Base-by-base conservation (phyloP, 441 rosid genomes). In the Populus hybrid region DNA sequence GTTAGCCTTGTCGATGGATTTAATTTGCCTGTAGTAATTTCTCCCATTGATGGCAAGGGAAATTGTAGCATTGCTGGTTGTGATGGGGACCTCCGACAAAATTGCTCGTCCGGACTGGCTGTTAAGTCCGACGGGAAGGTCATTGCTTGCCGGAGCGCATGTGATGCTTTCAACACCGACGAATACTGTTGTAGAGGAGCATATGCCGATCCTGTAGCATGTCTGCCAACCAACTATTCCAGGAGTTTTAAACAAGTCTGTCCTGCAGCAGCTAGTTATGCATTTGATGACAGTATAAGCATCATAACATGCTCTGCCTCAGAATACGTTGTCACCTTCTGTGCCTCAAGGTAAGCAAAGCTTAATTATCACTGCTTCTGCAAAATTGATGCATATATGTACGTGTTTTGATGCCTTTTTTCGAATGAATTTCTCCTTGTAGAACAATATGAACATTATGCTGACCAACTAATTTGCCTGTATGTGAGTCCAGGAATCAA, bases 1-100 rank as follows among this genome's bases (percentile, higher is more conserved):
- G 87, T 90, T 40, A 89, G 93, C 83, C 91, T 90, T 2, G 92
- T 90, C 6, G 88, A 87, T 71, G 95, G 95, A 14, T 91, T 87
- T 72, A 91, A 90, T 68, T 56, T 91, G 40, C 93, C 93, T 18
- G 45, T 88, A 11, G 76, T 77, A 20, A 50, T 91, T 66, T 76
- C 68, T 28, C 89, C 92, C 28, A 64, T 83, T 0, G 80, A 80
- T 26, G 88, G 87, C 1, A 86, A 84, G 77, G 92, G 88, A 20
- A 87, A 86, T 38, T 91, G 92, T 69, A 88, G 88, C 77, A 73
- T 36, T 21, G 89, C 85, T 0, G 95, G 95, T 24, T 90, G 93
- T 29, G 91, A 90, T 31, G 86, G 88, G 9, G 95, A 91, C 72
- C 68, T 88, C 53, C 76, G 84, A 76, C 70, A 66, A 23, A 87